phyloP scores from a whole-genome alignment of 495 filamentous ascomycete genomes.

The Penicillium desertorum region DNA sequence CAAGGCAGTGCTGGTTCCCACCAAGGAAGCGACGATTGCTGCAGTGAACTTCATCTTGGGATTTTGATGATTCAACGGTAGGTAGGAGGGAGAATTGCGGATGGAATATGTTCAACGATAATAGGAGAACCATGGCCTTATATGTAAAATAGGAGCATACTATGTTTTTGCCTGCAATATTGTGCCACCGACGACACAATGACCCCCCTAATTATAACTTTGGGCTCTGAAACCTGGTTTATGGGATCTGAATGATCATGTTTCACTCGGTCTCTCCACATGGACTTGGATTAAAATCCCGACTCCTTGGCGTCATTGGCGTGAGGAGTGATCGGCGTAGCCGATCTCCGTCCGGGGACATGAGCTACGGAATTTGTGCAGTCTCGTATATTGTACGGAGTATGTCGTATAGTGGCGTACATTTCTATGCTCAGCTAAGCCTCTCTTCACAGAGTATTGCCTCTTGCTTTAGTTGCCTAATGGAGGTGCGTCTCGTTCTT shows the following conservation, averaged over 20 bases:
- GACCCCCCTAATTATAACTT: constrained; percentile 15
- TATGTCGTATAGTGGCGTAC: background rate
- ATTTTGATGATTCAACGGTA: background rate
- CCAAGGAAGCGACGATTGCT: constrained; percentile 28
- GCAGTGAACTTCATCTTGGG: constrained; percentile 38
- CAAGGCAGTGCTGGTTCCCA: constrained; percentile 32
- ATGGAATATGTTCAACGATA: background rate
- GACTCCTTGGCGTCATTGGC: constrained; percentile 27
- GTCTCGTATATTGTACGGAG: constrained; percentile 2
- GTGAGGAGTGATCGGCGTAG: constrained; percentile 11
- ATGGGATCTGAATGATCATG: constrained; percentile 16
- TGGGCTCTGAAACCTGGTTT: constrained; percentile 7
- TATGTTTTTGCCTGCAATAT: background rate
- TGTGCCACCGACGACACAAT: background rate
- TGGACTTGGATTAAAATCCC: constrained; percentile 4
- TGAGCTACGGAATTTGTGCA: background rate
- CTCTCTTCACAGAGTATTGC: background rate
- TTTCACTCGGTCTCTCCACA: constrained; percentile 27
- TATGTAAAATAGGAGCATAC: background rate
- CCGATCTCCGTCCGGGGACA: constrained; percentile 3
- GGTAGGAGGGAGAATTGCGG: background rate
- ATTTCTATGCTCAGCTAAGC: background rate
- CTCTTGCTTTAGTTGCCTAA: background rate
- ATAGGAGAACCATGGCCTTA: background rate
- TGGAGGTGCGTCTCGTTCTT: background rate